Evolutionary conservation across 441 rosid genomes (phyloP).

Genomic region (Brassica hybrid): DNA sequence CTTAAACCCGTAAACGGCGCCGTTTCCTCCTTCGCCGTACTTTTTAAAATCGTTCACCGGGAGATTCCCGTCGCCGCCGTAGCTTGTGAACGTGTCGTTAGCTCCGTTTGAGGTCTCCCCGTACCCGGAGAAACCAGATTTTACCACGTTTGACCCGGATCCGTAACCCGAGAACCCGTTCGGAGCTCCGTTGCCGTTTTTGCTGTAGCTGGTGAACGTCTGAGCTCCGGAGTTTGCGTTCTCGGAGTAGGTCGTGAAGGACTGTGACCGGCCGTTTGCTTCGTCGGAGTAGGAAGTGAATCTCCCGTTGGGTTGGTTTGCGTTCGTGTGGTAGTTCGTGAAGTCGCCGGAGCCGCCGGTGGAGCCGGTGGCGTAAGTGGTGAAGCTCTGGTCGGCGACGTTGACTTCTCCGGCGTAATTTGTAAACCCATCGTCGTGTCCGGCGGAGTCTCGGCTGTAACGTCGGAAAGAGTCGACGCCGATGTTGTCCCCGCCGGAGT

Average conservation of each 20-base stretch:
- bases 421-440: conserved; percentile 55
- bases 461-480: conserved; percentile 68
- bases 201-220: conserved; percentile 68
- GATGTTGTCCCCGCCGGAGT: conserved; percentile 58
- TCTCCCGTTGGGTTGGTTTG: conserved; percentile 65
- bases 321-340: conserved; percentile 54
- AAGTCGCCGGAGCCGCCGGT: conserved; percentile 80
- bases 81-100: conserved; percentile 65
- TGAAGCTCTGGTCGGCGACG: conserved; percentile 78
- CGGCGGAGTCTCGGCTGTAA: conserved; percentile 66
- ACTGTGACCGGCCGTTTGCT: conserved; percentile 55
- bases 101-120: conserved; percentile 65
- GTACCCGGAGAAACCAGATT: conserved; percentile 66
- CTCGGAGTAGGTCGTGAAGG: conserved; percentile 58
- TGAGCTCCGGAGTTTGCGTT: conserved; percentile 69
- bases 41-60: conserved; percentile 67
- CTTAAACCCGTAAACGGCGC: conserved; percentile 55
- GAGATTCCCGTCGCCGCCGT: conserved; percentile 67
- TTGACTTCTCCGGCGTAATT: conserved; percentile 62
- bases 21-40: conserved; percentile 74
- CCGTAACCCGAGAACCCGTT: conserved; percentile 69
- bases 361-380: conserved; percentile 62
- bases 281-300: conserved; percentile 68
- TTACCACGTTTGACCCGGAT: conserved; percentile 64
- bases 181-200: conserved; percentile 67